A percentile compares a stretch with the other conserved stretches of the same genome.
These are phyloP conservation scores for Lavandula angustifolia DNA, from an alignment of 257 asterid species.

Conservation along the genomic window DNA sequence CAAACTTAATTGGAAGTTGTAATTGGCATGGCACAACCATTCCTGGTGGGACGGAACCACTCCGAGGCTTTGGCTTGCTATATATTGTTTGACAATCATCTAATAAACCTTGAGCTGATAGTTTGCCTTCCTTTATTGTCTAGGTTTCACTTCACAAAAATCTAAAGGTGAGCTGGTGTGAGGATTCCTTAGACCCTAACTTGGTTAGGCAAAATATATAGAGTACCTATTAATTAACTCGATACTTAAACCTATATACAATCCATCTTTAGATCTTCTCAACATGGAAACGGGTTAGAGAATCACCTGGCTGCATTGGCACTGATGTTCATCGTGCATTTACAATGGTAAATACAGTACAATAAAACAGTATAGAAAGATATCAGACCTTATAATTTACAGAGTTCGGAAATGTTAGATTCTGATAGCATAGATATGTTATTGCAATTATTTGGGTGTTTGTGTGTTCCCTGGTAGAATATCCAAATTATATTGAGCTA, in stretches of 20 bases:
- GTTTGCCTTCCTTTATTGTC: neutral
- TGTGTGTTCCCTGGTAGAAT: constrained; percentile 1
- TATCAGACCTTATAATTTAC: constrained; percentile 5
- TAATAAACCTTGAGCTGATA: constrained; percentile 9
- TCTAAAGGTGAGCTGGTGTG: constrained; percentile 10
- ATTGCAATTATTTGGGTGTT: neutral
- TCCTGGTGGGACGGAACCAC: too few relatives aligned
- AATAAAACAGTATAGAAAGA: neutral
- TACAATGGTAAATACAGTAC: neutral
- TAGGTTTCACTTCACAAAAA: constrained; percentile 9
- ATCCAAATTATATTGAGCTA: neutral
- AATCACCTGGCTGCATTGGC: neutral
- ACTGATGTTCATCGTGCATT: neutral
- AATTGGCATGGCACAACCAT: too few relatives aligned
- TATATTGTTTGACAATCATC: neutral
- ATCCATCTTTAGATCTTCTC: neutral
- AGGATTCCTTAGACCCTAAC: constrained; percentile 10
- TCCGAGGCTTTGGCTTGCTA: neutral
- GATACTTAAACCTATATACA: constrained; percentile 3
- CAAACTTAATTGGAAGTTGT: too few relatives aligned
- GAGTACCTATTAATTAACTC: neutral
- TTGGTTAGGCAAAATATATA: neutral
- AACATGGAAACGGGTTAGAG: neutral
- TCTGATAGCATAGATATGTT: constrained; percentile 1
- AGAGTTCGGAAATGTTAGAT: constrained; percentile 14